Evolutionary conservation across 495 filamentous ascomycete species (phyloP), one percentile per base, ranked within the genome.

Genomic region (Neurospora sp.): DNA sequence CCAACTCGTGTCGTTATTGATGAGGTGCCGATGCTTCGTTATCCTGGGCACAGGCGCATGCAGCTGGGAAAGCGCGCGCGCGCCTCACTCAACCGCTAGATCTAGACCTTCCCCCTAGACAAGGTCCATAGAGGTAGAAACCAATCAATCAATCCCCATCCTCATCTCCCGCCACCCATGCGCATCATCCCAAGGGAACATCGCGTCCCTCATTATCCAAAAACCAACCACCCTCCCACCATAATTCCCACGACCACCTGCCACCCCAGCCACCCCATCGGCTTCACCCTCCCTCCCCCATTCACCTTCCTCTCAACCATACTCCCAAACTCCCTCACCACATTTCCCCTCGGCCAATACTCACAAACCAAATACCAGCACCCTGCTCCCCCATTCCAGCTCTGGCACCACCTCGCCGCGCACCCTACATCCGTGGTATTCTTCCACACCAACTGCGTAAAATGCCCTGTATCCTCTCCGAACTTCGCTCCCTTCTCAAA

Each of bases 361-460:
- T 94, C 91, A 81, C 93, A 97, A 17, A 92, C 92, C 35, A 96
- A 83, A 78, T 87, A 92, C 90, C 90, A 94, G 8, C 91, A 90
- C 1, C 53, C 53, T 2, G 0, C 0, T 0, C 53, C 53, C 14
- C 2, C 6, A 37, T 45, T 70, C 59, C 75, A 71, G 45, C 81
- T 82, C 27, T 83, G 85, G 72, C 93, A 95, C 72, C 88, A 79
- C 71, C 83, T 80, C 59, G 86, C 81, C 42, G 86, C 91, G 79
- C 93, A 96, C 8, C 93, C 93, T 0, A 94, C 87, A 61, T 85
- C 80, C 22, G 80, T 90, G 10, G 91, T 94, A 41, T 83, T 82
- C 79, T 87, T 89, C 93, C 93, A 96, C 2, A 95, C 92, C 59
- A 96, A 78, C 83, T 94, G 92, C 37, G 93, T 93, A 79, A 93